Percentiles rank a stretch among this genome's conserved stretches.
Evolutionary conservation across 768 basidiomycete species (phyloP).

Genomic region (Mrakia gelida): DNA sequence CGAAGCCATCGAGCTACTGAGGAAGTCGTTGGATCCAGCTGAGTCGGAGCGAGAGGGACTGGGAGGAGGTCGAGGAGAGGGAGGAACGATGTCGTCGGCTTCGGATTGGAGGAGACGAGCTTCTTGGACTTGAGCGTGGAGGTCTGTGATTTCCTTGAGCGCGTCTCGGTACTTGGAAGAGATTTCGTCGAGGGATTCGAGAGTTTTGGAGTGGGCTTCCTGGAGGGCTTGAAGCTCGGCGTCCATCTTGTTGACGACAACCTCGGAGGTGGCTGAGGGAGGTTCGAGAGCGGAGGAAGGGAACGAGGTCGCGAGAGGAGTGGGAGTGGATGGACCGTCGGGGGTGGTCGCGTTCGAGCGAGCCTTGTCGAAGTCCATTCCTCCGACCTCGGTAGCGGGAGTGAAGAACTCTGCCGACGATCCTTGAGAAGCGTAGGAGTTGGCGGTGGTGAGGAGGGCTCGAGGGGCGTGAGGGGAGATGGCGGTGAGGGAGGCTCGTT

Average conservation of each 20-base stretch:
- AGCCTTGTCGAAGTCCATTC: not conserved
- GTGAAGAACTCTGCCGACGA: not conserved
- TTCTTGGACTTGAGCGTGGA: constrained; percentile 86
- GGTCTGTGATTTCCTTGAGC: constrained; percentile 84
- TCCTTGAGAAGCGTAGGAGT: not conserved
- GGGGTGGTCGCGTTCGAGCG: not conserved
- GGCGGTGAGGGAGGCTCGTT: not conserved
- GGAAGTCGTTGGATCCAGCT: not conserved
- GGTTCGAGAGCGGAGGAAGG: not conserved
- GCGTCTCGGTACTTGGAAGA: constrained; percentile 53
- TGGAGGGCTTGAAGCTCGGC: constrained; percentile 63
- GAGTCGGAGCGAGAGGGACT: not conserved
- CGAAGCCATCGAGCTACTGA: not conserved
- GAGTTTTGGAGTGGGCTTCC: constrained; percentile 32
- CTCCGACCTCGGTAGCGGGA: constrained; percentile 10
- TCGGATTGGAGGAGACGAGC: constrained; percentile 49
- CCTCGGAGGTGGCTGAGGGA: constrained; percentile 15
- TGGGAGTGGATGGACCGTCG: constrained; percentile 1
- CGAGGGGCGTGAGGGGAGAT: not conserved
- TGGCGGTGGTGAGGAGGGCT: not conserved
- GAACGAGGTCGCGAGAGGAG: not conserved
- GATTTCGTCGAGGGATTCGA: constrained; percentile 37
- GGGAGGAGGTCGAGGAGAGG: not conserved
- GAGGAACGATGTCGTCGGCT: not conserved
- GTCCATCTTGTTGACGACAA: constrained; percentile 7